Base-by-base conservation (phyloP, 2,329 filamentous ascomycete genomes). In the Blastomyces emzantsi region DNA sequence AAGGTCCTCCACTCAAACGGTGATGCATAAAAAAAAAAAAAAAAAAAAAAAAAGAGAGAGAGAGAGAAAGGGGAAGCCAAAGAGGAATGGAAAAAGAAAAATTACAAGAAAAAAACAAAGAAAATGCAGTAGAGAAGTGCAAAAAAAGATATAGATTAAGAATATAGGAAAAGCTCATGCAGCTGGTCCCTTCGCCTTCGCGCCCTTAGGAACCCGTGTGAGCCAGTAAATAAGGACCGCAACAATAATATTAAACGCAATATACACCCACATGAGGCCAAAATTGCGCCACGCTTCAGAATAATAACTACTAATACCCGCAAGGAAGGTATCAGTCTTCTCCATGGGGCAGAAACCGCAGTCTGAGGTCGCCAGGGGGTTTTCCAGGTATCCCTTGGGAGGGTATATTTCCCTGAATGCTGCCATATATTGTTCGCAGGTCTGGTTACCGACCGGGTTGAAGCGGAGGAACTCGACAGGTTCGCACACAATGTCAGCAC, bases 231-330 rank as follows among this genome's bases (percentile, higher is more conserved):
- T 73, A 15, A 80, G 66, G 1, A 88, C 76, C 0, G 86, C 85
- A 2, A 80, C 75, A 49, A 74, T 74, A 52, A 88, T 80, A 68
- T 90, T 88, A 73, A 90, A 89, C 0, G 76, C 65, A 45, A 90
- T 81, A 68, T 82, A 90, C 0, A 79, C 85, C 83, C 85, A 90
- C 69, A 90, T 77, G 49, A 90, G 78, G 1, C 87, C 88, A 63
- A 85, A 90, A 70, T 90, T 88, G 62, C 87, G 79, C 87, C 87
- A 90, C 15, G 72, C 74, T 28, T 83, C 74, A 0, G 67, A 66
- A 69, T 76, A 84, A 64, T 73, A 73, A 60, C 80, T 80, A 25
- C 69, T 71, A 5, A 77, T 73, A 1, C 66, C 54, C 0, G 71
- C 70, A 54, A 85, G 72, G 72, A 79, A 84, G 45, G 77, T 74